Conservation (phyloP, 345 rosid species). For the Firmiana major region DNA sequence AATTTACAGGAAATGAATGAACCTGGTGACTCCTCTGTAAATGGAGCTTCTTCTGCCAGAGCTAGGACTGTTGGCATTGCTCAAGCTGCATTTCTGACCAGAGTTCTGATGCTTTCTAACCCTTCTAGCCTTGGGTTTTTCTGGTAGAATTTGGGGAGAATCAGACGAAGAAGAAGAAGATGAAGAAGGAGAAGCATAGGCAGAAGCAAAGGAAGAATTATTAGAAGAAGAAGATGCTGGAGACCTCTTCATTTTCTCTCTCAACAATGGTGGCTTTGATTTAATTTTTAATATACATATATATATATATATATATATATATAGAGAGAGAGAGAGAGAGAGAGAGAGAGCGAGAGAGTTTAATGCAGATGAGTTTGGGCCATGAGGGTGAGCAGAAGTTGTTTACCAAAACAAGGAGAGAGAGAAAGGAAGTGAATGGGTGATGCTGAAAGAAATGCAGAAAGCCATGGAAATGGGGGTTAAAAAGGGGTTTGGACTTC, state of each 20-base stretch:
- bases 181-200: slow-evolving; percentile 19
- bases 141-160: slow-evolving; percentile 9
- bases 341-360: too few species aligned
- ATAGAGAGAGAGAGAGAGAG: too few species aligned
- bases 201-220: slow-evolving; percentile 36
- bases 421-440: neutral
- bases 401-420: slow-evolving; percentile 59
- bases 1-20: neutral
- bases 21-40: slow-evolving; percentile 98
- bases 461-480: slow-evolving; percentile 11
- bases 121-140: slow-evolving; percentile 44
- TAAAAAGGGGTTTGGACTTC: neutral
- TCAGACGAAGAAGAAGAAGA: slow-evolving; percentile 7
- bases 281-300: neutral
- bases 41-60: slow-evolving; percentile 71
- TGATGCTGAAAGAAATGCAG: neutral
- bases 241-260: slow-evolving; percentile 54
- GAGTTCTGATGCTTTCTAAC: slow-evolving; percentile 29
- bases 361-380: neutral
- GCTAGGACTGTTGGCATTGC: slow-evolving; percentile 21
- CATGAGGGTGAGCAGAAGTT: slow-evolving; percentile 38
- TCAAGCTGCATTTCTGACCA: slow-evolving; percentile 24
- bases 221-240: slow-evolving; percentile 24
- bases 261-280: neutral
- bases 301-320: neutral